A percentile compares a stretch with the other conserved stretches of the same genome.
These are phyloP conservation scores for Parsonsia alboflavescens DNA, from an alignment of 257 asterid species.

Conservation along the genomic window DNA sequence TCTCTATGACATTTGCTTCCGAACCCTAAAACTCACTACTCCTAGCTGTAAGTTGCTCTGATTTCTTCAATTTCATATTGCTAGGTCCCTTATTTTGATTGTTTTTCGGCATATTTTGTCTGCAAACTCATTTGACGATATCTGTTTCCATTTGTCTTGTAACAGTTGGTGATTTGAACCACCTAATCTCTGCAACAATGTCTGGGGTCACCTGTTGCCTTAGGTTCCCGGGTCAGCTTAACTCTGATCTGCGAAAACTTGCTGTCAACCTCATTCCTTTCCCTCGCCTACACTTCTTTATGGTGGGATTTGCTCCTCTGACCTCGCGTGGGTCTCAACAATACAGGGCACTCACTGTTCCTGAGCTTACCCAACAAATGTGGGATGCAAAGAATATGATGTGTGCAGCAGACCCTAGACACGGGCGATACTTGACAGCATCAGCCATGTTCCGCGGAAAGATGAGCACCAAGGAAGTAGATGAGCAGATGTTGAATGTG, in stretches of 20 bases:
- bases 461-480: constrained; percentile 54
- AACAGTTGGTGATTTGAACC: constrained; percentile 52
- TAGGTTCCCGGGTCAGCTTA: constrained; percentile 49
- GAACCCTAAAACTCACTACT: constrained; percentile 43
- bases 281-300: constrained; percentile 52
- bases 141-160: neutral
- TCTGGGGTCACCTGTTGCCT: constrained; percentile 52
- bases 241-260: constrained; percentile 43
- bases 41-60: constrained; percentile 39
- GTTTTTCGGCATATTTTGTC: neutral
- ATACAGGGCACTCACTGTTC: constrained; percentile 36
- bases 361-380: constrained; percentile 51
- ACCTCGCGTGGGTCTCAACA: constrained; percentile 45
- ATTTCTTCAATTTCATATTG: neutral
- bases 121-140: neutral
- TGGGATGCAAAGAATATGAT: constrained; percentile 52
- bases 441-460: constrained; percentile 55
- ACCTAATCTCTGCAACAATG: constrained; percentile 49
- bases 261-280: constrained; percentile 49
- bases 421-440: constrained; percentile 49
- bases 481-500: constrained; percentile 47
- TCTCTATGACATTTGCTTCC: constrained; percentile 42
- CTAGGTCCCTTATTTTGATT: neutral
- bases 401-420: constrained; percentile 54
- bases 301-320: constrained; percentile 49